Evolutionary conservation across 495 filamentous ascomycete genomes (phyloP).

Genomic region (Lindgomyces ingoldianus): DNA sequence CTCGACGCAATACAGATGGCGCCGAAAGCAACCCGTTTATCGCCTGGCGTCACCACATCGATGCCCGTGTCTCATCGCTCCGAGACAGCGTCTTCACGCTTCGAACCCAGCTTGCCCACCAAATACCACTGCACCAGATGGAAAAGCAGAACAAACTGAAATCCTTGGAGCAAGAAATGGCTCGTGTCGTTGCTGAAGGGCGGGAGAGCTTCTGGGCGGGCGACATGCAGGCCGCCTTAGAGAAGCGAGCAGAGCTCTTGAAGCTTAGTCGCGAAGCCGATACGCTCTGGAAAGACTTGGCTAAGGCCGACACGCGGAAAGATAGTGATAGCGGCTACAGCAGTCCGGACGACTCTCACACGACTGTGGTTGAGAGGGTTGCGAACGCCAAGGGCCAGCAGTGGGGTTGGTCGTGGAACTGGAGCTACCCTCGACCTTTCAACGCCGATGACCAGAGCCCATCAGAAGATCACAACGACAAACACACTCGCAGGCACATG

Average conservation of each 20-base stretch:
- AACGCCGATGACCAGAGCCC: neutral
- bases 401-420: slow-evolving; percentile 32
- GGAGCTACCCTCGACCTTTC: slow-evolving; percentile 20
- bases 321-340: neutral
- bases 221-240: slow-evolving; percentile 1
- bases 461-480: neutral
- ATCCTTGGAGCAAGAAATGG: neutral
- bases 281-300: neutral
- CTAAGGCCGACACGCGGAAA: neutral
- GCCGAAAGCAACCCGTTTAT: slow-evolving; percentile 56
- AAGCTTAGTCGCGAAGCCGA: neutral
- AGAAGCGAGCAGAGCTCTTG: slow-evolving; percentile 1
- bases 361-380: slow-evolving; percentile 21
- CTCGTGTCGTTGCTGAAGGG: neutral
- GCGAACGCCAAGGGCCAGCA: slow-evolving; percentile 25
- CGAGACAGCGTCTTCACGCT: slow-evolving; percentile 56
- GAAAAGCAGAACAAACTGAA: slow-evolving; percentile 11
- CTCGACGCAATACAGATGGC: slow-evolving; percentile 4
- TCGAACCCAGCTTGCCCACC: slow-evolving; percentile 33
- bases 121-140: neutral
- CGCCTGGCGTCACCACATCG: slow-evolving; percentile 60
- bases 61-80: slow-evolving; percentile 59
- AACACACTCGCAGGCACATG: neutral
- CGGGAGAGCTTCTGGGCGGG: slow-evolving; percentile 1
- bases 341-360: neutral